Percentiles rank a stretch among this genome's conserved stretches.
phyloP scores from a whole-genome alignment of 371 early-diverging fungal species.

The Syncephalis plumigaleata region DNA sequence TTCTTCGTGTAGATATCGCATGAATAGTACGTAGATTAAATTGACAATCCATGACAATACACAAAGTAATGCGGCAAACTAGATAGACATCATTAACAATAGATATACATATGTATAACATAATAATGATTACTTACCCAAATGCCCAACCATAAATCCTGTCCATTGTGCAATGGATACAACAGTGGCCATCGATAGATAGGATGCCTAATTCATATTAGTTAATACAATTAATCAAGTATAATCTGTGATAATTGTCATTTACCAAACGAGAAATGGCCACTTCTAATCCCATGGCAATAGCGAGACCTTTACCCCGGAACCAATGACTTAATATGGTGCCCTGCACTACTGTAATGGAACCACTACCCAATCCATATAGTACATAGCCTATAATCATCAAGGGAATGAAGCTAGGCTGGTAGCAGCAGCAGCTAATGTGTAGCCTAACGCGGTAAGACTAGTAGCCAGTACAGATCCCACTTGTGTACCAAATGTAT shows the following conservation, averaged over 20 bases:
- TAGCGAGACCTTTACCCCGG: slow-evolving; percentile 36
- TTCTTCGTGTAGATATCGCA: slow-evolving; percentile 17
- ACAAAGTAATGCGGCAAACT: slow-evolving; percentile 38
- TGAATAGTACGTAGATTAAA: slow-evolving; percentile 29
- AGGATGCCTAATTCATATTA: slow-evolving; percentile 19
- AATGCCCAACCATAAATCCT: slow-evolving; percentile 53
- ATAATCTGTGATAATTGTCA: neutral
- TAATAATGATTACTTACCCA: slow-evolving; percentile 47
- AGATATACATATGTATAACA: no score
- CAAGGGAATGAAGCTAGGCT: slow-evolving; percentile 21
- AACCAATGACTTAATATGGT: slow-evolving; percentile 60
- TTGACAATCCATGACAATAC: slow-evolving; percentile 37
- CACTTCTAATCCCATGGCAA: slow-evolving; percentile 40
- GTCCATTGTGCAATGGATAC: slow-evolving; percentile 38
- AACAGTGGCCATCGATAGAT: slow-evolving; percentile 44
- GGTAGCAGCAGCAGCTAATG: slow-evolving; percentile 39
- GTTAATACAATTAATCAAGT: neutral
- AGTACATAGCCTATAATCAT: slow-evolving; percentile 50
- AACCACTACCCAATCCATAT: slow-evolving; percentile 54
- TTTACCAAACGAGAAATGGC: slow-evolving; percentile 40
- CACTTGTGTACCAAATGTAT: slow-evolving; percentile 41
- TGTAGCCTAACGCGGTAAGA: slow-evolving; percentile 36
- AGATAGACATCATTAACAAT: no score
- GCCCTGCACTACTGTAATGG: slow-evolving; percentile 48
- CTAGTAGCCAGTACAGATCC: slow-evolving; percentile 46